A percentile compares a stretch with the other conserved stretches of the same genome.
Conservation (phyloP, 371 early-diverging fungal species). For the Dinochytrium kinnereticum region DNA sequence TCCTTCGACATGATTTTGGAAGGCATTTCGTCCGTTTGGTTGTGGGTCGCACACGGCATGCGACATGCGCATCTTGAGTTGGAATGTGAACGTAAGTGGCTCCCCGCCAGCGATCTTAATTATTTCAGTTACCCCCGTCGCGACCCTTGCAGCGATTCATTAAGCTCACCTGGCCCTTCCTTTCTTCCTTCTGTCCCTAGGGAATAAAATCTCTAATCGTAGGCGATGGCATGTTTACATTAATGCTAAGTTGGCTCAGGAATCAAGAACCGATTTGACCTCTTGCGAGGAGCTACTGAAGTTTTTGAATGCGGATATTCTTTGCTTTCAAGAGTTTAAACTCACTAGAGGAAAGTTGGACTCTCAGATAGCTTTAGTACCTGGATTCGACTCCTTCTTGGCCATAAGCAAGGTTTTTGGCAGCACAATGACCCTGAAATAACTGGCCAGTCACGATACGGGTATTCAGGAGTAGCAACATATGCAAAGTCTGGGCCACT, state of each 20-base stretch:
- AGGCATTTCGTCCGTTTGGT: background rate
- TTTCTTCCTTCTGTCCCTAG: no score
- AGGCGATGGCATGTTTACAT: background rate
- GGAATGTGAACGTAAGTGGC: conserved; percentile 9
- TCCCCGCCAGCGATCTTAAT: background rate
- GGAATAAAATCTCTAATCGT: background rate
- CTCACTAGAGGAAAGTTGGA: conserved; percentile 64
- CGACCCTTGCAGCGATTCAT: no score
- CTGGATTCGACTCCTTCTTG: conserved; percentile 79
- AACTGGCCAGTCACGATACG: conserved; percentile 31
- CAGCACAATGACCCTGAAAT: background rate
- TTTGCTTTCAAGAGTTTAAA: conserved; percentile 85
- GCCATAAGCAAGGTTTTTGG: conserved; percentile 49
- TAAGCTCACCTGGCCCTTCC: no score
- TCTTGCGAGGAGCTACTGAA: conserved; percentile 49
- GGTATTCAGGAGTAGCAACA: conserved; percentile 80
- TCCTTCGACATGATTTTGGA: background rate
- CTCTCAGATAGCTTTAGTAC: conserved; percentile 67
- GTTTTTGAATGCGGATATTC: conserved; percentile 70
- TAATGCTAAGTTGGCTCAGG: background rate
- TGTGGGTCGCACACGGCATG: background rate
- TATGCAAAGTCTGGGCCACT: conserved; percentile 57
- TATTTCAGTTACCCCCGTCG: background rate
- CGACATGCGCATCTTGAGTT: background rate
- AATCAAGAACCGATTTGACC: background rate